phyloP scores from a whole-genome alignment of 2,329 filamentous ascomycete genomes.

The Thyridium curvatum region DNA sequence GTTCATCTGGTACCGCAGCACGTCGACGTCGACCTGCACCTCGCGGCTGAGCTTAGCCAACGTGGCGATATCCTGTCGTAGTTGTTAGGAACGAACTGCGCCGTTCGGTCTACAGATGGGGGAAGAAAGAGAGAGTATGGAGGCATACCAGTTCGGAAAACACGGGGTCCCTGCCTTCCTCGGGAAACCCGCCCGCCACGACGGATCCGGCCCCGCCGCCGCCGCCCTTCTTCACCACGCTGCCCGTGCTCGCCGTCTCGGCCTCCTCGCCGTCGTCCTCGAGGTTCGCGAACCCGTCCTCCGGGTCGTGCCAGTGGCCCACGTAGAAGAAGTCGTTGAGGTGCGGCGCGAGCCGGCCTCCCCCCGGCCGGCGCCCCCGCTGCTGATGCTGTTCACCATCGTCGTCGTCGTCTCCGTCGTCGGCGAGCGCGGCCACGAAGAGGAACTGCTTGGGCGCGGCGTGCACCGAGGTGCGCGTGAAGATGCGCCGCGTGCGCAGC shows the following conservation, averaged over 20 bases:
- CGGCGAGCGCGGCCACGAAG: constrained; percentile 65
- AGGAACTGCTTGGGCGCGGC: constrained; percentile 72
- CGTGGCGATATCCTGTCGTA: constrained; percentile 41
- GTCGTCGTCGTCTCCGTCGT: constrained; percentile 31
- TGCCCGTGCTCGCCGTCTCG: constrained; percentile 25
- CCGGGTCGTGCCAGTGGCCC: constrained; percentile 73
- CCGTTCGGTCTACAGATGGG: neutral
- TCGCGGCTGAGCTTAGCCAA: constrained; percentile 52
- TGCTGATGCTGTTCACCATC: neutral
- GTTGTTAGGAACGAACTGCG: neutral
- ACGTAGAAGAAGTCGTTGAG: constrained; percentile 82
- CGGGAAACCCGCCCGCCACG: constrained; percentile 1
- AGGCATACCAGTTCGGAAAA: constrained; percentile 40
- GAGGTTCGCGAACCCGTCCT: constrained; percentile 68
- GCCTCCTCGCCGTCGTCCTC: constrained; percentile 49
- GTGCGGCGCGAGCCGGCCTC: constrained; percentile 46
- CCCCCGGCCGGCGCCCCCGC: constrained; percentile 9
- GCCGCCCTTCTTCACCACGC: constrained; percentile 35
- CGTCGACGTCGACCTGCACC: constrained; percentile 66
- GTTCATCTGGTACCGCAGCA: constrained; percentile 81
- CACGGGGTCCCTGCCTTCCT: constrained; percentile 17
- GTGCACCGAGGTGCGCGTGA: constrained; percentile 68
- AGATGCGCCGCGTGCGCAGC: constrained; percentile 71
- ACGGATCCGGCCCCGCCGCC: constrained; percentile 7
- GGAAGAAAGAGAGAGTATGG: neutral